phyloP scores from a whole-genome alignment of 2,329 filamentous ascomycete species.

The Monascus ruber region DNA sequence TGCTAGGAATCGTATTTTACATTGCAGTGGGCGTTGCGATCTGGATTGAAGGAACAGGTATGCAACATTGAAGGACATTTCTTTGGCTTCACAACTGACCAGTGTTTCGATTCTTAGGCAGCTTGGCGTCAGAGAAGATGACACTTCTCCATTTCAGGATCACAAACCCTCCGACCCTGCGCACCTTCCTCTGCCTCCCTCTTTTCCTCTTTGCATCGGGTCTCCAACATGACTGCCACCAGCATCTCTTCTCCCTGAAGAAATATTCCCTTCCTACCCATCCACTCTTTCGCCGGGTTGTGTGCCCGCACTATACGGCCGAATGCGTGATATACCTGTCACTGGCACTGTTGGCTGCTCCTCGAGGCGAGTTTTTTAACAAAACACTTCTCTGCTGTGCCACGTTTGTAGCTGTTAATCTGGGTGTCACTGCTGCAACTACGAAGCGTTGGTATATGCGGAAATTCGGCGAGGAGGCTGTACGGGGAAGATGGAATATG shows the following conservation, averaged over 20 bases:
- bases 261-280: conserved; percentile 74
- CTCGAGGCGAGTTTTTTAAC: conserved; percentile 55
- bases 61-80: conserved; percentile 15
- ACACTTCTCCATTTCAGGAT: conserved; percentile 26
- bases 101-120: conserved; percentile 8
- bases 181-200: conserved; percentile 45
- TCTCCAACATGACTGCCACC: conserved; percentile 65
- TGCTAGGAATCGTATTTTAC: conserved; percentile 70
- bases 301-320: conserved; percentile 86
- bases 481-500: conserved; percentile 61
- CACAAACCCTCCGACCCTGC: conserved; percentile 33
- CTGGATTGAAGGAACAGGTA: conserved; percentile 75
- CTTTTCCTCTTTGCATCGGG: conserved; percentile 59
- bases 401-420: conserved; percentile 64
- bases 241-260: conserved; percentile 55
- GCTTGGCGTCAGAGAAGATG: conserved; percentile 22
- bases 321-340: conserved; percentile 76
- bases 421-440: conserved; percentile 67
- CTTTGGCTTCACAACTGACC: not conserved
- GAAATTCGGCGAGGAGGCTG: conserved; percentile 58
- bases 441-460: conserved; percentile 68
- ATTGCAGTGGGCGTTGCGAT: conserved; percentile 58
- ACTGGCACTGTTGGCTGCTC: conserved; percentile 64
- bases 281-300: conserved; percentile 57
- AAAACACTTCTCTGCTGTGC: conserved; percentile 59